Conservation (phyloP, 805 yeast species). For the Martiniozyma abietophila region DNA sequence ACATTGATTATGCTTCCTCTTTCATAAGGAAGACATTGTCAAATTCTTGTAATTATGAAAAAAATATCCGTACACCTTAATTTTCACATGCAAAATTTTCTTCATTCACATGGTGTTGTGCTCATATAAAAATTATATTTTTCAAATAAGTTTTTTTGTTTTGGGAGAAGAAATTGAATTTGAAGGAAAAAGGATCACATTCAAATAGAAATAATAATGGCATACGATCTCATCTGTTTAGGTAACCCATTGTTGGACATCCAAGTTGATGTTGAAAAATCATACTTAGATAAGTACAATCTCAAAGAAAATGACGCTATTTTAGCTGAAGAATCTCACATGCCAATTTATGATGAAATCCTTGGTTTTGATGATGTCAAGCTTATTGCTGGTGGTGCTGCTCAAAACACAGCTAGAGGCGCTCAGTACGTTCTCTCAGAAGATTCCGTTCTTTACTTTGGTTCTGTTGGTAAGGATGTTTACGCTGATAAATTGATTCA, state of each 20-base stretch:
- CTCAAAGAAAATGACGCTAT: constrained; percentile 93
- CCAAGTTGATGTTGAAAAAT: constrained; percentile 64
- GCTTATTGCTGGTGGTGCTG: constrained; percentile 97
- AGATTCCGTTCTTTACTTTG: constrained; percentile 82
- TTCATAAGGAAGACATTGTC: too few species aligned
- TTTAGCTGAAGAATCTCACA: constrained; percentile 69
- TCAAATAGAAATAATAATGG: constrained; percentile 32
- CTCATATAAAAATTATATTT: too few species aligned
- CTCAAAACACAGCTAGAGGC: constrained; percentile 98
- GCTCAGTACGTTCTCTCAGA: constrained; percentile 87
- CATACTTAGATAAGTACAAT: constrained; percentile 68
- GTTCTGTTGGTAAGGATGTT: constrained; percentile 90
- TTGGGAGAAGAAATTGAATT: too few species aligned
- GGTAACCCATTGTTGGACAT: constrained; percentile 86
- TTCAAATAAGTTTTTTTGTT: too few species aligned
- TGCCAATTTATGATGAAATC: constrained; percentile 79
- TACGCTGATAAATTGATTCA: constrained; percentile 70
- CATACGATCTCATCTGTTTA: constrained; percentile 67
- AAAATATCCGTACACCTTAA: too few species aligned
- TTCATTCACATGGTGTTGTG: too few species aligned
- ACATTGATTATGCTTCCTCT: too few species aligned
- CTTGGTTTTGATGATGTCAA: constrained; percentile 50
- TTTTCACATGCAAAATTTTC: too few species aligned
- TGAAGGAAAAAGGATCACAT: too few species aligned
- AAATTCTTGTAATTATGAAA: too few species aligned